Evolutionary conservation across 1,284 basidiomycete species (phyloP).

Genomic region (Ustilago lituana): DNA sequence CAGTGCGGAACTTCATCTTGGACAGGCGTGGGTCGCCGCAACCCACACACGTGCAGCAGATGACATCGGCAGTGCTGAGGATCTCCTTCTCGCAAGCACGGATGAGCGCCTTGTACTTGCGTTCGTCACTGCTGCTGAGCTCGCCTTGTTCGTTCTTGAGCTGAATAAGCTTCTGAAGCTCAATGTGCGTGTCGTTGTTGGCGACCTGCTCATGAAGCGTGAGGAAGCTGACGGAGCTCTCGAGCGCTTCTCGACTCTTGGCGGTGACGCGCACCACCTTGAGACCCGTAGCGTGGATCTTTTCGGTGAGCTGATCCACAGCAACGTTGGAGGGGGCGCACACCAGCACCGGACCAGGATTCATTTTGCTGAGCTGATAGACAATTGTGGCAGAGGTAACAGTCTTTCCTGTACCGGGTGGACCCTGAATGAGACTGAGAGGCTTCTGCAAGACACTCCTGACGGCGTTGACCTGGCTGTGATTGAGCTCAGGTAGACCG

Average conservation of each 20-base stretch:
- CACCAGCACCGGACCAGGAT: conserved; percentile 97
- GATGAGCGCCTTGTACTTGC: conserved; percentile 96
- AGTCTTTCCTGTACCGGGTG: conserved; percentile 98
- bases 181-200: conserved; percentile 78
- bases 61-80: conserved; percentile 91
- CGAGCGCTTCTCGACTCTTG: conserved; percentile 95
- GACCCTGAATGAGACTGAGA: conserved; percentile 92
- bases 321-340: conserved; percentile 99
- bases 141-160: conserved; percentile 98
- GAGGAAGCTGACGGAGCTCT: conserved; percentile 90
- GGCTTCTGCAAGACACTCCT: conserved; percentile 98
- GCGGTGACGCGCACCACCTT: conserved; percentile 98
- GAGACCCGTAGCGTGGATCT: conserved; percentile 94
- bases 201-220: conserved; percentile 97
- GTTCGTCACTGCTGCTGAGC: conserved; percentile 92
- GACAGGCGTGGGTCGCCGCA: conserved; percentile 93
- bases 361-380: conserved; percentile 99
- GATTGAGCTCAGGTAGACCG: conserved; percentile 96
- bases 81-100: conserved; percentile 97
- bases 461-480: conserved; percentile 98
- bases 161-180: conserved; percentile 96
- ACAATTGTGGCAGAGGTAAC: conserved; percentile 99
- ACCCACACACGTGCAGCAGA: conserved; percentile 98
- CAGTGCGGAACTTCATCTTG: conserved; percentile 97
- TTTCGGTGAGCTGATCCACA: conserved; percentile 98